Percentiles rank a stretch among this genome's conserved stretches.
phyloP scores from a whole-genome alignment of 2,329 filamentous ascomycete genomes.

The Pestalotiopsis sp. region DNA sequence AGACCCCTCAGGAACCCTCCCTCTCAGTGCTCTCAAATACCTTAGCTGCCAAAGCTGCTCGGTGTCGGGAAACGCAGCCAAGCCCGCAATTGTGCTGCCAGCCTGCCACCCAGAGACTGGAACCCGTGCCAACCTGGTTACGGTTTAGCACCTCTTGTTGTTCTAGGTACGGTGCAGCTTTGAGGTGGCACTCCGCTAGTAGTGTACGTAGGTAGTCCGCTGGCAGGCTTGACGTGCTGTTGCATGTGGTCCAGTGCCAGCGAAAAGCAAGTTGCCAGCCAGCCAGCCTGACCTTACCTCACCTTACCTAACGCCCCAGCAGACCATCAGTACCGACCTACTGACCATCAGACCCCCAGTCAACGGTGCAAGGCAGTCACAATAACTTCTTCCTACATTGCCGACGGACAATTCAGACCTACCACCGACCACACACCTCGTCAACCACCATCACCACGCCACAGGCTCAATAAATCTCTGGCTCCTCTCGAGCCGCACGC shows the following conservation, averaged over 20 bases:
- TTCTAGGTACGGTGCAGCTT: no score
- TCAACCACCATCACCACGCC: not conserved
- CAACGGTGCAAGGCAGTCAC: constrained; percentile 9
- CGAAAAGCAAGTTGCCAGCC: not conserved
- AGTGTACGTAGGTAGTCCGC: no score
- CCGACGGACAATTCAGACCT: not conserved
- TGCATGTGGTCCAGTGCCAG: not conserved
- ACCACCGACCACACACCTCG: not conserved
- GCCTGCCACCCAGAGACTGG: not conserved
- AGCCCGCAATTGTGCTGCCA: not conserved
- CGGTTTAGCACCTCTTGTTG: not conserved
- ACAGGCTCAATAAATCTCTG: not conserved
- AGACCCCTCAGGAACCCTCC: not conserved
- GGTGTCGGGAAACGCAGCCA: not conserved
- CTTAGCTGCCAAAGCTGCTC: not conserved
- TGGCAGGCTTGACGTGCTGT: no score
- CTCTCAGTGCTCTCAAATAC: not conserved
- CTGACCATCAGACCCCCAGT: not conserved
- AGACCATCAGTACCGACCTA: not conserved
- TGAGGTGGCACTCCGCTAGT: no score
- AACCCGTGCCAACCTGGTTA: not conserved
- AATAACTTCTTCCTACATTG: not conserved
- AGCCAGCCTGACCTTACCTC: not conserved
- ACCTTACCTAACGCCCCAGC: not conserved
- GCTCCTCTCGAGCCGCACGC: not conserved